A percentile compares a stretch with the other conserved stretches of the same genome.
Conservation (phyloP, 2,329 filamentous ascomycete genomes). For the Cordyceps cicadae region DNA sequence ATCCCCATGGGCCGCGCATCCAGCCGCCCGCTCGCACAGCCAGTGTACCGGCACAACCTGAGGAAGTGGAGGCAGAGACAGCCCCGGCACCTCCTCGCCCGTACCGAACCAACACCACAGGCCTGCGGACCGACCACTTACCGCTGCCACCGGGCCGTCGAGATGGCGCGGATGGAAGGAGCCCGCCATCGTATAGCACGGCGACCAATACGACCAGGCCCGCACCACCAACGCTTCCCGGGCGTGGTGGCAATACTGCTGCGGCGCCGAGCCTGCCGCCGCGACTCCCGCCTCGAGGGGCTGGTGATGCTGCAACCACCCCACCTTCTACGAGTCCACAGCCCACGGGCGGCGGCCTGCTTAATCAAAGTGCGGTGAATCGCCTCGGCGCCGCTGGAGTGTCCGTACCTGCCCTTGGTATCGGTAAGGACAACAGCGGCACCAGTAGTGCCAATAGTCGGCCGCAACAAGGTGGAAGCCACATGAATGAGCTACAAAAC, state of each 20-base stretch:
- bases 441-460: slow-evolving; percentile 17
- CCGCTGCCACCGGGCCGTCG: slow-evolving; percentile 60
- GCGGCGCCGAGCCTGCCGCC: slow-evolving; percentile 68
- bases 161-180: slow-evolving; percentile 30
- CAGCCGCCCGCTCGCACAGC: slow-evolving; percentile 14
- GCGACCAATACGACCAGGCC: slow-evolving; percentile 20
- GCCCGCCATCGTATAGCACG: slow-evolving; percentile 23
- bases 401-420: slow-evolving; percentile 69
- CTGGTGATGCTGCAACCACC: slow-evolving; percentile 21
- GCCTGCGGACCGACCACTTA: slow-evolving; percentile 58
- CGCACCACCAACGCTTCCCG: slow-evolving; percentile 10
- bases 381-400: slow-evolving; percentile 67
- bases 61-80: slow-evolving; percentile 7
- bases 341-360: slow-evolving; percentile 25
- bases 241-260: neutral
- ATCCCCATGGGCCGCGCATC: slow-evolving; percentile 19
- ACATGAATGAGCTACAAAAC: slow-evolving; percentile 59
- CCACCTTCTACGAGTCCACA: slow-evolving; percentile 12
- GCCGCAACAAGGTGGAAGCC: slow-evolving; percentile 22
- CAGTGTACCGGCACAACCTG: neutral
- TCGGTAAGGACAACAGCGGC: slow-evolving; percentile 38
- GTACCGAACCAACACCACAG: slow-evolving; percentile 63
- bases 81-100: slow-evolving; percentile 47
- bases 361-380: slow-evolving; percentile 51
- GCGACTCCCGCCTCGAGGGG: slow-evolving; percentile 45